Conservation (phyloP, 2,329 filamentous ascomycete species). For the Davidsoniella australis region DNA sequence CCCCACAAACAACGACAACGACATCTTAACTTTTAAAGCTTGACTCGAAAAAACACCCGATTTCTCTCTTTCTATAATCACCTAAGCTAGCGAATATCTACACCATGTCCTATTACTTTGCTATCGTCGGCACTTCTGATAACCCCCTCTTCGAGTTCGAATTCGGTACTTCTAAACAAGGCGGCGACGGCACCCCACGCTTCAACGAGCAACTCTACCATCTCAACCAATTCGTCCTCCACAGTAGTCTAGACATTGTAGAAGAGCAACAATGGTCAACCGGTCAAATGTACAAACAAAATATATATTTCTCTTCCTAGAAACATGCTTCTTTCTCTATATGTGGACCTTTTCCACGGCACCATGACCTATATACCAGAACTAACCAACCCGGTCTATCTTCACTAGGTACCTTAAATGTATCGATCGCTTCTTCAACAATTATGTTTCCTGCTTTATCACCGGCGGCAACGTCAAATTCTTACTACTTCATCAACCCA, state of each 20-base stretch:
- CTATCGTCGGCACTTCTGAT: constrained; percentile 87
- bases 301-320: neutral
- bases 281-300: constrained; percentile 55
- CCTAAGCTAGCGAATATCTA: neutral
- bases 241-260: constrained; percentile 83
- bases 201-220: constrained; percentile 80
- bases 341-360: no score
- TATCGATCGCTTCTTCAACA: constrained; percentile 92
- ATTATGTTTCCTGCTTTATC: constrained; percentile 87
- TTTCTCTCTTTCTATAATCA: neutral
- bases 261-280: constrained; percentile 92
- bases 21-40: no score
- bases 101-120: constrained; percentile 93
- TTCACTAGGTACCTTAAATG: constrained; percentile 72
- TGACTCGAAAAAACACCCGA: neutral
- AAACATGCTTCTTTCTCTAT: neutral
- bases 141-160: constrained; percentile 93
- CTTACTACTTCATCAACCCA: constrained; percentile 77
- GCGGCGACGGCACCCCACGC: constrained; percentile 78
- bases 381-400: neutral
- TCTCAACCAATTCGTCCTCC: constrained; percentile 94
- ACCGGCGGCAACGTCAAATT: constrained; percentile 88
- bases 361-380: neutral
- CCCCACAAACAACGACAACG: neutral
- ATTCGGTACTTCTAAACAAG: constrained; percentile 90